Evolutionary conservation across 176 grass and related monocot species (phyloP), one percentile per base, ranked within the genome.

Genomic region (Aegilops sharonensis): DNA sequence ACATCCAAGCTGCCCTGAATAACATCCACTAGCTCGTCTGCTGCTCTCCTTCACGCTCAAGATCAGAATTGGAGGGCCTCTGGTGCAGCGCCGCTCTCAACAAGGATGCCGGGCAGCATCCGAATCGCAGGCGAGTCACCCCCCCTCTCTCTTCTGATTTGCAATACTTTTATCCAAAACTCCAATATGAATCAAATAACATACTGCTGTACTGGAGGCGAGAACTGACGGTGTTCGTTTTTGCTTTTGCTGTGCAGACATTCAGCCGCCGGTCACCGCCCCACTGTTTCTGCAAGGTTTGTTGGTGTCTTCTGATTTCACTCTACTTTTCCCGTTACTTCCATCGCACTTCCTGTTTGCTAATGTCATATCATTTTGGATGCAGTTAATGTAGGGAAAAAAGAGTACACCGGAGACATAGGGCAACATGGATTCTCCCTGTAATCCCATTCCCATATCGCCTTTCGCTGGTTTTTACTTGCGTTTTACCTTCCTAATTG

Each of bases 71-170:
- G 80, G 36, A 39, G 34, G 89, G 80, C 68, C 68, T 87, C 74
- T 87, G 43, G 56, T 68, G 85, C 68, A 61, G 27, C 68, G 24
- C 45, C 43, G 45, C 56, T 13, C 47, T 86, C 66, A 66, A 23
- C 25, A 79, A 90, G 20, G 60, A 91, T 91, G 89, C 81, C 89
- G 67, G 89, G 89, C 60, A 80, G 85, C 75, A 91, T 91, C 89
- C 60, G 61, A 8, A 21, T 91, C 75, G 75, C 89, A 75, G 89
- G 89, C 50, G 48, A 59, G 5, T 36, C 36, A 21, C 14, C 23
- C 11, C 17, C 37, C 35, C 35, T 3, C 9, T 18, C 3, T 31
- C 3, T 56, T 25, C 8, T 61, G 27, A 60, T 66, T 21, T 24
- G 0, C 57, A 45, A n/a, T 23, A 73, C 11, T 45, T 20, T 76